These are phyloP conservation scores for Quercus aquifolioides DNA, from an alignment of 306 rosid species.

Conservation along the genomic window DNA sequence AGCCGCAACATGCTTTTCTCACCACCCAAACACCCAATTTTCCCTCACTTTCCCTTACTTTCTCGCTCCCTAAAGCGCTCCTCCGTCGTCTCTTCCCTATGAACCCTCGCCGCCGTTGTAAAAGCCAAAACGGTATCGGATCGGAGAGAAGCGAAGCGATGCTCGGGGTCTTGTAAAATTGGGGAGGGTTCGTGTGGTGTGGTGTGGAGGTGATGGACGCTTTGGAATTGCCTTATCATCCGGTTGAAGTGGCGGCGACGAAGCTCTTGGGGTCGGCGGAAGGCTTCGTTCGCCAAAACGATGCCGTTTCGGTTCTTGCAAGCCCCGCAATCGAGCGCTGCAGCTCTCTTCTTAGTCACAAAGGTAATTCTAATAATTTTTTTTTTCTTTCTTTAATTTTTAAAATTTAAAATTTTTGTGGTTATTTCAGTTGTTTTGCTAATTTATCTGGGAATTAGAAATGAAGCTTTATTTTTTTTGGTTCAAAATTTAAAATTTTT, in stretches of 20 bases:
- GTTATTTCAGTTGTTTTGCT: not conserved
- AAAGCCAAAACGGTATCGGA: conserved; percentile 10
- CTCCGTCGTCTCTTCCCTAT: no score
- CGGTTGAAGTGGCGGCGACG: conserved; percentile 43
- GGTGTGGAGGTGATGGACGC: conserved; percentile 48
- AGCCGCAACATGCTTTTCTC: conserved; percentile 66
- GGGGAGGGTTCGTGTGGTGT: conserved; percentile 8
- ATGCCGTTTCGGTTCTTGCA: conserved; percentile 25
- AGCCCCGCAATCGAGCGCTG: conserved; percentile 33
- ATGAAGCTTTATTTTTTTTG: no score
- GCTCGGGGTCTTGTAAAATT: conserved; percentile 5
- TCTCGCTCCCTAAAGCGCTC: not conserved
- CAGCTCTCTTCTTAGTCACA: conserved; percentile 30
- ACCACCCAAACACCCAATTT: conserved; percentile 28
- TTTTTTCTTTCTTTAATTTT: not conserved
- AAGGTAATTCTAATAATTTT: conserved; percentile 25
- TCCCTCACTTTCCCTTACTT: conserved; percentile 13
- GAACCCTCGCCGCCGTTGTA: not conserved
- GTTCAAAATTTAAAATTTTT: no score
- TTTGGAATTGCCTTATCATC: conserved; percentile 48
- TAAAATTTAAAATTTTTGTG: not conserved
- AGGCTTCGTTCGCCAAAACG: conserved; percentile 37
- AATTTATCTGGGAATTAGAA: not conserved
- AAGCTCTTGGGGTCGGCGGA: conserved; percentile 72
- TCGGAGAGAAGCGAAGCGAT: conserved; percentile 4